Percentiles rank a stretch among this genome's conserved stretches.
Conservation (phyloP, 257 asterid species). For the Echites panduratus region DNA sequence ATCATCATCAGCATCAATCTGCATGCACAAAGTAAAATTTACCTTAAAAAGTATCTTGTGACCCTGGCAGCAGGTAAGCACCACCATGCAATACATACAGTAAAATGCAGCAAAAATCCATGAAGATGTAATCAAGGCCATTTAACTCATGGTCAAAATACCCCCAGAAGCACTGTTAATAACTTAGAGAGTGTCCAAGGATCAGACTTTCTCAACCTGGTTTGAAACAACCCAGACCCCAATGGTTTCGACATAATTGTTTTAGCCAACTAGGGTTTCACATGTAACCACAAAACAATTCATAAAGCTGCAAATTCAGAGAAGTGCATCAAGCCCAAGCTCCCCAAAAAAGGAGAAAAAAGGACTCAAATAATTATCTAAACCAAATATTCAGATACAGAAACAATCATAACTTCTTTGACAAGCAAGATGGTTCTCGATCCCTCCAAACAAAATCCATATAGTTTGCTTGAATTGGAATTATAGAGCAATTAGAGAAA, state of each 20-base stretch:
- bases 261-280: not conserved
- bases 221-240: not conserved
- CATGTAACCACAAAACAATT: constrained; percentile 1
- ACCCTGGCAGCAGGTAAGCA: not conserved
- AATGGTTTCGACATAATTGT: not conserved
- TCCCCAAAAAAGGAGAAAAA: not conserved
- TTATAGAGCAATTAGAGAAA: not conserved
- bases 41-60: not conserved
- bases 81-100: not conserved
- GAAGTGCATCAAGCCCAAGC: not conserved
- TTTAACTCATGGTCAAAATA: not conserved
- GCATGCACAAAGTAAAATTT: constrained; percentile 6
- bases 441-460: constrained; percentile 1
- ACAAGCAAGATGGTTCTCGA: not conserved
- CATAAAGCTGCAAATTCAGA: not conserved
- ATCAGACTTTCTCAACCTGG: not conserved
- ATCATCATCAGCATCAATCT: constrained; percentile 62
- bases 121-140: not conserved
- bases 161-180: not conserved
- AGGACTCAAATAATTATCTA: not conserved
- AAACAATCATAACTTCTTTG: not conserved
- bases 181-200: not conserved
- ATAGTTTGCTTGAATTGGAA: not conserved
- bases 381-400: not conserved
- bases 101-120: not conserved